Evolutionary conservation across 441 rosid species (phyloP).

Genomic region (Rhodomyrtus psidioides): DNA sequence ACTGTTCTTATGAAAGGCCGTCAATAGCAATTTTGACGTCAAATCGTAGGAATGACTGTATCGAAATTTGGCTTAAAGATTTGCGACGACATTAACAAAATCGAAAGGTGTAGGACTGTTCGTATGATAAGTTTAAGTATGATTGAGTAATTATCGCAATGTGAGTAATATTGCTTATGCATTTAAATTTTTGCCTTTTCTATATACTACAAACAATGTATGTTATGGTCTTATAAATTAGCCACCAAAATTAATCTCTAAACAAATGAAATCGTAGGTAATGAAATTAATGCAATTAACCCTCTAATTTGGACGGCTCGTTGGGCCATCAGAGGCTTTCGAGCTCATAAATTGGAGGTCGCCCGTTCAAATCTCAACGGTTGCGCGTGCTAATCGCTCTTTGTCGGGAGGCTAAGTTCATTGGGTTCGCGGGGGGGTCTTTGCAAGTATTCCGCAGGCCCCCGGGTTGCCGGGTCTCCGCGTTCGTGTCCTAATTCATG

Average conservation of each 20-base stretch:
- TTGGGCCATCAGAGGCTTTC: neutral
- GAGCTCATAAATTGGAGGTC: neutral
- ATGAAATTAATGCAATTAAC: neutral
- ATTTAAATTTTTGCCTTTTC: neutral
- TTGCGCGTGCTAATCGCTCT: neutral
- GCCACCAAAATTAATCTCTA: accelerated
- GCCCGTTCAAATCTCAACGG: accelerated
- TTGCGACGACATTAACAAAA: too few species aligned
- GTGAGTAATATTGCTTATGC: neutral
- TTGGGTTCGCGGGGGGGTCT: neutral
- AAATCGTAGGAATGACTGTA: too few species aligned
- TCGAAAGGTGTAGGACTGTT: accelerated
- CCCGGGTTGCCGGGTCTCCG: neutral
- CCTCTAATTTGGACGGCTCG: neutral
- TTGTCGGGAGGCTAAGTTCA: neutral
- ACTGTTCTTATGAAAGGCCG: too few species aligned
- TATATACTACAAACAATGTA: neutral
- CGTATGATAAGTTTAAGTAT: accelerated
- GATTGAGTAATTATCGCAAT: accelerated
- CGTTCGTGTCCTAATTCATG: neutral
- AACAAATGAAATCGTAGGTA: neutral
- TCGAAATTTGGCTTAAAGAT: too few species aligned
- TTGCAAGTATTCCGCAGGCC: neutral
- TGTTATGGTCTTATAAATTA: neutral
- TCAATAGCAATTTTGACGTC: too few species aligned